Conservation (phyloP, 1,284 basidiomycete genomes). For the Heterobasidion annosum region DNA sequence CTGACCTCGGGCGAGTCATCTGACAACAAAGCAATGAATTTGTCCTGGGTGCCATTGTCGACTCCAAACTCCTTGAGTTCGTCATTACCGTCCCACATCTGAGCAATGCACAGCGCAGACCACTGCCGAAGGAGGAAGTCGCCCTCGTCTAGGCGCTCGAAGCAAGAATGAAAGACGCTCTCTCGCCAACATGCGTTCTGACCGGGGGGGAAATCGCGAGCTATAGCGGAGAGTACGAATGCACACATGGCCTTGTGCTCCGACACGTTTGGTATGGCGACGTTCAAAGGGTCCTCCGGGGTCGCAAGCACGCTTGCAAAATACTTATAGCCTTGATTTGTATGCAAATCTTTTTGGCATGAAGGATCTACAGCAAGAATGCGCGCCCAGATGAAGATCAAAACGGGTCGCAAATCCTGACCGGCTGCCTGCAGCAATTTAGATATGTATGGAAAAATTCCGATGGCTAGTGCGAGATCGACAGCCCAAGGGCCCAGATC, state of each 20-base stretch:
- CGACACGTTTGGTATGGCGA: conserved; percentile 78
- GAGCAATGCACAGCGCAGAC: conserved; percentile 89
- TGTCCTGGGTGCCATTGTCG: conserved; percentile 77
- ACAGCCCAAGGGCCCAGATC: conserved; percentile 99
- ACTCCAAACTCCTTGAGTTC: conserved; percentile 86
- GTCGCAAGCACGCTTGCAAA: conserved; percentile 77
- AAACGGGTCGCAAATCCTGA: conserved; percentile 91
- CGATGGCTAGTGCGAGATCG: conserved; percentile 93
- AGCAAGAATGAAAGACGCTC: conserved; percentile 85
- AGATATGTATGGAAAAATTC: conserved; percentile 98
- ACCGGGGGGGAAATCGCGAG: conserved; percentile 81
- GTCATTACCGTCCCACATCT: conserved; percentile 93
- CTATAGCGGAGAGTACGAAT: conserved; percentile 91
- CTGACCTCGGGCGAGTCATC: conserved; percentile 94
- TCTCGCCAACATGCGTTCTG: conserved; percentile 84
- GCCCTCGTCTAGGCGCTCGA: conserved; percentile 78
- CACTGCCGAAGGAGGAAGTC: conserved; percentile 94
- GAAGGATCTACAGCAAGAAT: conserved; percentile 93
- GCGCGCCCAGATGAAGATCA: conserved; percentile 98
- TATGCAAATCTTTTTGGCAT: conserved; percentile 87
- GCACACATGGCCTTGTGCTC: conserved; percentile 99
- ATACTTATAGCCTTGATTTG: conserved; percentile 82
- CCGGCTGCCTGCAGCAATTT: conserved; percentile 94
- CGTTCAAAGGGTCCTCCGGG: conserved; percentile 40
- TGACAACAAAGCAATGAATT: conserved; percentile 74